These are phyloP conservation scores for Neostapfia colusana DNA, from an alignment of 176 grass and related monocot species.

Conservation along the genomic window DNA sequence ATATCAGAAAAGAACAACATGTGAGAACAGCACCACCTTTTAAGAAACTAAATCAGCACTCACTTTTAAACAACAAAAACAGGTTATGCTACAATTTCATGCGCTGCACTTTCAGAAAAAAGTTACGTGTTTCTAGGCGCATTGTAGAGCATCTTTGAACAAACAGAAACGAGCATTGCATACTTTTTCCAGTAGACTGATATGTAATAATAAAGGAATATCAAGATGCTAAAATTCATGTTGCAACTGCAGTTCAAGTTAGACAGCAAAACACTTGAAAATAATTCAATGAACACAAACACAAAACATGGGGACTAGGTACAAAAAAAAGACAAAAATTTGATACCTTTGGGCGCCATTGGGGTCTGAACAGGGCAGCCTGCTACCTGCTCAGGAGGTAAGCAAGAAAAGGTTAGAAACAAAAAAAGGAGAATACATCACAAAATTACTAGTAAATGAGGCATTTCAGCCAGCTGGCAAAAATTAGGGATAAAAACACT, in stretches of 20 bases:
- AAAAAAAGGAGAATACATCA: not conserved
- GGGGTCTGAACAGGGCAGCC: not conserved
- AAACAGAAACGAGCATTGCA: not conserved
- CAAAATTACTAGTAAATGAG: not conserved
- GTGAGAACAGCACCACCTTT: not conserved
- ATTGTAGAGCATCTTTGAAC: not conserved
- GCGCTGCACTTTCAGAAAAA: not conserved
- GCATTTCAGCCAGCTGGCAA: not conserved
- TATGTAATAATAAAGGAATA: not conserved
- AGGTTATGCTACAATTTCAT: not conserved
- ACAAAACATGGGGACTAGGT: not conserved
- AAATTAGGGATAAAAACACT: not conserved
- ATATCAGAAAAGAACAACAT: not conserved
- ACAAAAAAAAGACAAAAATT: not conserved
- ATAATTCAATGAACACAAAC: not conserved
- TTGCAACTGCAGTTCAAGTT: not conserved
- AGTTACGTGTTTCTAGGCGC: not conserved
- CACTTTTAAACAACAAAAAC: not conserved
- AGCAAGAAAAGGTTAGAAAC: not conserved
- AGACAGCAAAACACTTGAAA: not conserved
- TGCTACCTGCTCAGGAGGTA: not conserved
- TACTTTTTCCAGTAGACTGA: not conserved
- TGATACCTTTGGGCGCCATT: constrained; percentile 28
- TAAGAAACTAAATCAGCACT: not conserved
- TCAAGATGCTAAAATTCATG: not conserved